A percentile compares a stretch with the other conserved stretches of the same genome.
Evolutionary conservation across 495 filamentous ascomycete genomes (phyloP).

Genomic region (Penicillium verhagenii): DNA sequence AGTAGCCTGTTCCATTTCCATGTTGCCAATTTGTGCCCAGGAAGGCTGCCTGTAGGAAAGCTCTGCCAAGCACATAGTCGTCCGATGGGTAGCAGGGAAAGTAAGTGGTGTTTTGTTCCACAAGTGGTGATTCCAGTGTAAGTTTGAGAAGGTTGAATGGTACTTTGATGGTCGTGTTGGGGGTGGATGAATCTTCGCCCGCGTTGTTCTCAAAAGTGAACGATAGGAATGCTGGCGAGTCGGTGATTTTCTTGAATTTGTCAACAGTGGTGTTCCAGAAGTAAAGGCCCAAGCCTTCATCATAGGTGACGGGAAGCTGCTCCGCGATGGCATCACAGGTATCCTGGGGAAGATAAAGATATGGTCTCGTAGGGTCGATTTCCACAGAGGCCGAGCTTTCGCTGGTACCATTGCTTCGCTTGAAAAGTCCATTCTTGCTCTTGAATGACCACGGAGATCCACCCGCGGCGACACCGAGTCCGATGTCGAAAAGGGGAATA

Average conservation of each 20-base stretch:
- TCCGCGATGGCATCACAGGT: conserved; percentile 51
- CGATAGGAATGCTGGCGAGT: conserved; percentile 47
- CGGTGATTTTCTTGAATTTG: conserved; percentile 41
- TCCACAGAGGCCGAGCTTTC: conserved; percentile 20
- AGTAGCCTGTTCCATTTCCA: conserved; percentile 27
- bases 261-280: conserved; percentile 47
- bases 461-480: conserved; percentile 40
- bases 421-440: conserved; percentile 35
- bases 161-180: conserved; percentile 49
- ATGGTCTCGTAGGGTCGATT: conserved; percentile 43
- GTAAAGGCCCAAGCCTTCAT: conserved; percentile 42
- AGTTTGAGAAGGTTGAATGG: conserved; percentile 55
- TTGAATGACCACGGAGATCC: conserved; percentile 39
- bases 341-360: conserved; percentile 47
- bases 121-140: conserved; percentile 48
- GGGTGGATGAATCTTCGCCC: conserved; percentile 10
- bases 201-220: conserved; percentile 45
- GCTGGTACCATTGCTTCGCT: conserved; percentile 28
- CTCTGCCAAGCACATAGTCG: conserved; percentile 45
- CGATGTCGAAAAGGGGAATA: conserved; percentile 40
- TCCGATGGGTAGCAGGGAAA: conserved; percentile 49
- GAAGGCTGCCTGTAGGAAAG: conserved; percentile 59
- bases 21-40: conserved; percentile 48
- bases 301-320: conserved; percentile 45
- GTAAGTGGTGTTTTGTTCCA: conserved; percentile 42